Evolutionary conservation across 1,284 basidiomycete genomes (phyloP), one percentile per base, ranked within the genome.

Genomic region (Lentinula novae-zelandiae): DNA sequence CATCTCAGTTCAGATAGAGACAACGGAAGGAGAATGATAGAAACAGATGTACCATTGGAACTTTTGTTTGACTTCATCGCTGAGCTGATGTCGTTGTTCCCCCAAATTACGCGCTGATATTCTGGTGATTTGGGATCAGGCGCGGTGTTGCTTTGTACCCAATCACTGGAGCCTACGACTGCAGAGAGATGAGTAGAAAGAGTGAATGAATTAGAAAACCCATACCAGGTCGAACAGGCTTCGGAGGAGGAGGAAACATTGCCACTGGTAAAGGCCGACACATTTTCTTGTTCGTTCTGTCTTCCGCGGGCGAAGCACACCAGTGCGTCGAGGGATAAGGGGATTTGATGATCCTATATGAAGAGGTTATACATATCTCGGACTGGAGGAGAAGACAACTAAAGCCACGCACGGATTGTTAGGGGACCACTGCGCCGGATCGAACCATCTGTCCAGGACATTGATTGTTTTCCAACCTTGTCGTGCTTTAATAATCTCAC

Each of bases 381-480:
- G 5, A 33, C 3, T 33, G 22, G 3, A 33, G 31, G 46, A 53
- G 1, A 20, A 6, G 13, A 39, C 36, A 62, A 61, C 58, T 51
- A 22, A 22, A 22, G 22, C 22, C 22, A 22, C 71, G 54, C 53
- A 78, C 82, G 62, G 68, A 56, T 78, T 79, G 1, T 67, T 70
- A 0, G 74, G 74, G 1, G 66, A 69, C 81, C 80, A 88, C 1
- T 68, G 44, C 17, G n/a, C 2, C 15, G 20, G 70, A 2, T 71
- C 69, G 73, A 88, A 89, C 86, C 86, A 90, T 5, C 65, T 61
- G 2, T 79, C 75, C 38, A 79, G 68, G 6, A 88, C 75, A 44
- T 81, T 71, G 46, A 86, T 76, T 3, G 79, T 75, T 63, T 85
- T 86, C 88, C 88, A 90, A 3, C 88, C 87, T 89, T 55, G n/a